Base-by-base conservation (phyloP, 371 early-diverging fungal genomes). In the Mucor plumbeus region DNA sequence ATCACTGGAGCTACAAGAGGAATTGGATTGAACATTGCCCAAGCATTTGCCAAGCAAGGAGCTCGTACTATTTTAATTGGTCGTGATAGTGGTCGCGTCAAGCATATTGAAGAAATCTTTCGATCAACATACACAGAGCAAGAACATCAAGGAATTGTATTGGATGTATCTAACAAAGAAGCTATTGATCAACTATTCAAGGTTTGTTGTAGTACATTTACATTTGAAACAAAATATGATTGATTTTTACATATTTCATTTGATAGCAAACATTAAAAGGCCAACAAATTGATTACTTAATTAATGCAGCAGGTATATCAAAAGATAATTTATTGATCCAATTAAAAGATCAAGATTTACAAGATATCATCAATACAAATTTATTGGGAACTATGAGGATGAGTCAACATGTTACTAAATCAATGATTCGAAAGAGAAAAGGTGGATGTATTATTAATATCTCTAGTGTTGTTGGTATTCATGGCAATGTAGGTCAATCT, bases 391-490 rank as follows among this genome's bases (percentile, higher is more conserved):
- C 91, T 15, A 93, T 95, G 65, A 63, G 78, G 65, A 63, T 92
- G 63, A 83, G 80, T 41, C 84, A 88, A 55, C 79, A 84, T 19
- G 73, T 90, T 7, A 74, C 82, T 5, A 87, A 82, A 58, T 68
- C 74, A 7, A 86, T 91, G 91, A 61, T 91, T 21, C 71, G 83
- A 59, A 80, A 81, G 40, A 75, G 81, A 63, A 44, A 63, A 66
- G 75, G 75, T 74, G 93, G 95, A 1, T 89, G 87, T 54, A 94
- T 96, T 57, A 84, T 97, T 75, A 95, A 96, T 75, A 82, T 96
- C 17, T 79, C 94, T 1, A 94, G 95, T 61, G 88, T 92, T 2
- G 80, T 93, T 26, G 97, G 95, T 11, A 55, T 90, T 10, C 78
- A 86, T 26, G 95, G 95, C 5, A 94, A 91, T 64, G 71, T 74